A percentile compares a stretch with the other conserved stretches of the same genome.
phyloP scores from a whole-genome alignment of 169 alveolate genomes.

The Cryptosporidium sp. region DNA sequence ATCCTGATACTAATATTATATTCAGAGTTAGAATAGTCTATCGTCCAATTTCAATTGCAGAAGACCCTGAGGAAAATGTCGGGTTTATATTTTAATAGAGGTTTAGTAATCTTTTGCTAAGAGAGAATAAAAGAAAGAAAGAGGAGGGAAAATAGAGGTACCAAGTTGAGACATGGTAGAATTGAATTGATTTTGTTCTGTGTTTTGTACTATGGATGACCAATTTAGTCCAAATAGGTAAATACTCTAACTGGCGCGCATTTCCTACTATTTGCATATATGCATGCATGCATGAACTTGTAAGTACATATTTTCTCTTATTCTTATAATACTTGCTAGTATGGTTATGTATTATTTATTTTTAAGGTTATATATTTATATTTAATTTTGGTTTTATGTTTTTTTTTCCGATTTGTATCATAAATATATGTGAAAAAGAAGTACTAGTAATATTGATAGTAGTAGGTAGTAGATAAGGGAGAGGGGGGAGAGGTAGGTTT shows the following conservation, averaged over 20 bases:
- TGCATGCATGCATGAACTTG: background rate
- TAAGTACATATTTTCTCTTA: background rate
- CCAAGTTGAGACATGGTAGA: background rate
- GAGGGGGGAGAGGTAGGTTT: too few species aligned
- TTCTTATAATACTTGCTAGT: background rate
- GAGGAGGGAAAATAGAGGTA: background rate
- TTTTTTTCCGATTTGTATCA: too few species aligned
- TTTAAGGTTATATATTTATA: constrained; percentile 1
- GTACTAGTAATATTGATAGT: too few species aligned
- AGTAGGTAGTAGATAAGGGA: too few species aligned
- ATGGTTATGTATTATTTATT: background rate
- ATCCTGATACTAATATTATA: constrained; percentile 55
- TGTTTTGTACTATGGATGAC: background rate
- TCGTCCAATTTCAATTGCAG: constrained; percentile 60
- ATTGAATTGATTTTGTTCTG: background rate
- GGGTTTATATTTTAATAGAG: constrained; percentile 37
- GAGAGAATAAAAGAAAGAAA: background rate
- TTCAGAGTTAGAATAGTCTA: constrained; percentile 66
- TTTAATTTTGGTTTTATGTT: background rate
- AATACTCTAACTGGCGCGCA: background rate
- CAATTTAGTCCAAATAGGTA: background rate
- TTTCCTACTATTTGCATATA: background rate
- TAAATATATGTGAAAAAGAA: too few species aligned
- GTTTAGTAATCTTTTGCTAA: background rate
- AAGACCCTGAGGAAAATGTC: constrained; percentile 48